Conservation (phyloP, 1,284 basidiomycete species). For the Violaceomyces palustris region DNA sequence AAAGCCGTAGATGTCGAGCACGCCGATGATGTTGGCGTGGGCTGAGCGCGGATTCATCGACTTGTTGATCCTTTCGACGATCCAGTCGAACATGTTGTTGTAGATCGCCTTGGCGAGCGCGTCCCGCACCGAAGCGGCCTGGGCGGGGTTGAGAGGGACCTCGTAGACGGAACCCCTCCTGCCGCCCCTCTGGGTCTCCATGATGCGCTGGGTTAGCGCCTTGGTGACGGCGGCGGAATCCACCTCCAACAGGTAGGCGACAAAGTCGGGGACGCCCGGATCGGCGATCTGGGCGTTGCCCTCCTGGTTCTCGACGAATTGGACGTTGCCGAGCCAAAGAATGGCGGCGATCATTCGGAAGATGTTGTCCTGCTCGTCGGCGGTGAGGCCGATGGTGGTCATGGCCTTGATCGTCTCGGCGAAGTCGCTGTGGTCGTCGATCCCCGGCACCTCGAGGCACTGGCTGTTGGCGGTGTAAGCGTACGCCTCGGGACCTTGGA, state of each 20-base stretch:
- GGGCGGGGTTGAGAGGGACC: slow-evolving; percentile 88
- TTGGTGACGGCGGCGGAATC: slow-evolving; percentile 76
- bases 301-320: slow-evolving; percentile 76
- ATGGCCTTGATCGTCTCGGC: slow-evolving; percentile 88
- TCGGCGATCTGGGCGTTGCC: slow-evolving; percentile 81
- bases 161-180: slow-evolving; percentile 91
- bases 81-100: slow-evolving; percentile 99
- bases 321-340: slow-evolving; percentile 85
- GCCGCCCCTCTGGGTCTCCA: slow-evolving; percentile 78
- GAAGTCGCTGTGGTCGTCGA: slow-evolving; percentile 85
- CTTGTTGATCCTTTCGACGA: slow-evolving; percentile 88
- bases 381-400: slow-evolving; percentile 79
- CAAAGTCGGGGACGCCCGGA: slow-evolving; percentile 85
- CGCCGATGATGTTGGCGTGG: slow-evolving; percentile 80
- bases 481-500: slow-evolving; percentile 96
- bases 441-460: slow-evolving; percentile 84
- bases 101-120: slow-evolving; percentile 94
- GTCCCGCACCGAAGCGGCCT: slow-evolving; percentile 82
- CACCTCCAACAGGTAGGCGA: slow-evolving; percentile 88
- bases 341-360: slow-evolving; percentile 87
- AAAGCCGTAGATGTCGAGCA: slow-evolving; percentile 85
- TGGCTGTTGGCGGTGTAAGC: slow-evolving; percentile 86
- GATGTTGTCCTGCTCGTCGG: slow-evolving; percentile 84
- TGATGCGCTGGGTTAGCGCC: slow-evolving; percentile 74
- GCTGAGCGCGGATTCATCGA: slow-evolving; percentile 79